Percentiles rank a stretch among this genome's conserved stretches.
Conservation (phyloP, 2,329 filamentous ascomycete genomes). For the Penicillium freii region DNA sequence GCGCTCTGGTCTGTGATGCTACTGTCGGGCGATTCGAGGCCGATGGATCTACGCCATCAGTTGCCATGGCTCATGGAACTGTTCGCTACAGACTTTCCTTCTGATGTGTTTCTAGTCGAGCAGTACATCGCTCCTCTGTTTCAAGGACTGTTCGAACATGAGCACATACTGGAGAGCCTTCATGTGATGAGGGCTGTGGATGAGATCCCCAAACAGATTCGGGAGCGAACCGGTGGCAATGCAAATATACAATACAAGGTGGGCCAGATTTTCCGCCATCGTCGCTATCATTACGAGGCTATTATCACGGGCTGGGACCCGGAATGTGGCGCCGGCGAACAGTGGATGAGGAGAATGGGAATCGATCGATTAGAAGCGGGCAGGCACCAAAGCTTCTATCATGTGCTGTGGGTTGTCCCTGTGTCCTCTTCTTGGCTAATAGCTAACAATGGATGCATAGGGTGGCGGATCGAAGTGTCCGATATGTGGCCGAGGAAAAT, state of each 20-base stretch:
- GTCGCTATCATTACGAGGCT: slow-evolving; percentile 73
- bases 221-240: slow-evolving; percentile 34
- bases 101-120: slow-evolving; percentile 70
- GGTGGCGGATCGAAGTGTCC: slow-evolving; percentile 64
- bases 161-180: slow-evolving; percentile 53
- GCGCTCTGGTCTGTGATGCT: slow-evolving; percentile 69
- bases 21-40: slow-evolving; percentile 44
- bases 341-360: slow-evolving; percentile 63
- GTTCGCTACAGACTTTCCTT: slow-evolving; percentile 64
- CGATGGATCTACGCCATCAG: slow-evolving; percentile 58
- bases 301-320: slow-evolving; percentile 85
- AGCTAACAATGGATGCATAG: slow-evolving; percentile 40
- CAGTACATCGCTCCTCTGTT: slow-evolving; percentile 66
- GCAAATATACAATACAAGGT: slow-evolving; percentile 63
- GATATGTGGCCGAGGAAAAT: slow-evolving; percentile 80
- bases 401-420: slow-evolving; percentile 69
- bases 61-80: slow-evolving; percentile 64
- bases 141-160: slow-evolving; percentile 51
- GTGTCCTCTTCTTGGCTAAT: slow-evolving; percentile 12
- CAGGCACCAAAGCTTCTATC: slow-evolving; percentile 73
- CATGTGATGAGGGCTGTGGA: slow-evolving; percentile 58
- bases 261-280: slow-evolving; percentile 82
- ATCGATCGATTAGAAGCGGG: slow-evolving; percentile 61
- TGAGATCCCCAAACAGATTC: slow-evolving; percentile 52
- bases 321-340: slow-evolving; percentile 57